phyloP scores from a whole-genome alignment of 2,329 filamentous ascomycete species.

The Lachnellula suecica region DNA sequence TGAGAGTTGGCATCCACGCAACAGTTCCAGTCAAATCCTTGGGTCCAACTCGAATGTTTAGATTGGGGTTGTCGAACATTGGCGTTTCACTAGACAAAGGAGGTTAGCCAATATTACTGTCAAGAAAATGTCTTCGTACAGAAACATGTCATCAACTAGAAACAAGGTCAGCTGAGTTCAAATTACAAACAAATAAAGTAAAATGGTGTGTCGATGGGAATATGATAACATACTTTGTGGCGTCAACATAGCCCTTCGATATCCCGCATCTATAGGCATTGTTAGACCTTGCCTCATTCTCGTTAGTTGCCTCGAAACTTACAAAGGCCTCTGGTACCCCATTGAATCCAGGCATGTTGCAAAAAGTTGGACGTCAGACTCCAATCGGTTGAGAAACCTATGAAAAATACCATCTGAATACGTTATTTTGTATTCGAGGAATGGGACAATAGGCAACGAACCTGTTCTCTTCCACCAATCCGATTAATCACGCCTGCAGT shows the following conservation, averaged over 20 bases:
- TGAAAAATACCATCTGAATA: slow-evolving; percentile 58
- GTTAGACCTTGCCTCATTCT: slow-evolving; percentile 39
- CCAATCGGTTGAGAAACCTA: slow-evolving; percentile 46
- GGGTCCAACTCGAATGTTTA: slow-evolving; percentile 45
- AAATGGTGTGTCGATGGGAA: slow-evolving; percentile 27
- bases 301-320: slow-evolving; percentile 51
- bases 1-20: slow-evolving; percentile 42
- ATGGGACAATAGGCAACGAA: slow-evolving; percentile 1
- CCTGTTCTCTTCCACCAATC: slow-evolving; percentile 53
- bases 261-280: slow-evolving; percentile 28
- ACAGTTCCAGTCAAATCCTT: slow-evolving; percentile 47
- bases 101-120: too few species aligned
- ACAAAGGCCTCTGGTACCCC: slow-evolving; percentile 57
- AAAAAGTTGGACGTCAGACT: slow-evolving; percentile 53
- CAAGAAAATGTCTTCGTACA: slow-evolving; percentile 50
- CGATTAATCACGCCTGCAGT: slow-evolving; percentile 61
- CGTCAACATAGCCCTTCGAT: slow-evolving; percentile 11
- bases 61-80: slow-evolving; percentile 47
- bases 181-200: slow-evolving; percentile 5
- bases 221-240: slow-evolving; percentile 26
- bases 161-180: slow-evolving; percentile 10
- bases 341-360: slow-evolving; percentile 62
- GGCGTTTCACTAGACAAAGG: slow-evolving; percentile 38
- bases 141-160: slow-evolving; percentile 59
- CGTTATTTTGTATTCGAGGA: not conserved